Conservation (phyloP, 2,329 filamentous ascomycete genomes). For the Microsporum audouinii region DNA sequence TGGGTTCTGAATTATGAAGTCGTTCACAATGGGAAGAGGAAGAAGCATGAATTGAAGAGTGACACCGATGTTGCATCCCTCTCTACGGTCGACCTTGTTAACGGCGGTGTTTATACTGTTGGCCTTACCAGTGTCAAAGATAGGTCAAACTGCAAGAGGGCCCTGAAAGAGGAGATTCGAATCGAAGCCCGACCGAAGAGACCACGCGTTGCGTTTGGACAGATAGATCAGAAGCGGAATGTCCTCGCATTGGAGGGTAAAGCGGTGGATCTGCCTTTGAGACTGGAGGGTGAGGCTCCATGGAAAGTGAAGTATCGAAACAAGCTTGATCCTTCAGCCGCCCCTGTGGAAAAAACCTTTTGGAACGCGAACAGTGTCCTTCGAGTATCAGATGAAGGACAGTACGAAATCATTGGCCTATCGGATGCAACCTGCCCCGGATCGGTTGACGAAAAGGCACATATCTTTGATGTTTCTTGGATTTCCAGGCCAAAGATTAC, state of each 20-base stretch:
- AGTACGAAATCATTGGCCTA: constrained; percentile 69
- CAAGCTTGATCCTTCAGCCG: constrained; percentile 40
- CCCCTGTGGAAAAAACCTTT: constrained; percentile 39
- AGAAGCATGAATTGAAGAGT: constrained; percentile 56
- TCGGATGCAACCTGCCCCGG: constrained; percentile 73
- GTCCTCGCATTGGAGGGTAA: constrained; percentile 68
- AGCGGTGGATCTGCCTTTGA: constrained; percentile 62
- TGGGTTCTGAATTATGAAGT: constrained; percentile 89
- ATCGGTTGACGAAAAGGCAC: constrained; percentile 60
- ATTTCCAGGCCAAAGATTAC: constrained; percentile 65
- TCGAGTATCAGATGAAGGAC: constrained; percentile 54
- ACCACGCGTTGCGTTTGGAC: constrained; percentile 74
- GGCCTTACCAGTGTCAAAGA: constrained; percentile 80
- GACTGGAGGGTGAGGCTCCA: constrained; percentile 72
- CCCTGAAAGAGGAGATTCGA: constrained; percentile 71
- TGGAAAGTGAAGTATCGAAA: constrained; percentile 74
- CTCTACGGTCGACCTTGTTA: constrained; percentile 58
- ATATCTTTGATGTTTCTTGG: constrained; percentile 71
- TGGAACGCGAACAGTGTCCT: constrained; percentile 57
- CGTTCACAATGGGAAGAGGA: constrained; percentile 75
- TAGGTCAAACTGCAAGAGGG: constrained; percentile 71
- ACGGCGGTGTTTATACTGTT: constrained; percentile 83
- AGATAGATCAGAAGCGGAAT: constrained; percentile 66
- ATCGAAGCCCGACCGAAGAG: constrained; percentile 80
- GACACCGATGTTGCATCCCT: constrained; percentile 55